Conservation (phyloP, 352 stramenopile genomes). For the Albugo laibachii region DNA sequence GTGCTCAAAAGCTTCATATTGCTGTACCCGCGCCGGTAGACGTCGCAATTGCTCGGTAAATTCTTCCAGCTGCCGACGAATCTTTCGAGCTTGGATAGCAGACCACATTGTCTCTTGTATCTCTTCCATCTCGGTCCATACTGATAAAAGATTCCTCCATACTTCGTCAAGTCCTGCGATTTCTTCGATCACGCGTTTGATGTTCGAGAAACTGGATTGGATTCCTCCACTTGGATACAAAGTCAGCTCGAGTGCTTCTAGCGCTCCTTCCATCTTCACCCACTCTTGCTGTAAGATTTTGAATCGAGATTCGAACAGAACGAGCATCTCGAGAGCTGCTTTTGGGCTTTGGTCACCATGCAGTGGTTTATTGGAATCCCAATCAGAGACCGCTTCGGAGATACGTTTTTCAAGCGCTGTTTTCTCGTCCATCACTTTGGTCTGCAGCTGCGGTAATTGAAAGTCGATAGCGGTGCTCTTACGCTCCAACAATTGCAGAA, state of each 20-base stretch:
- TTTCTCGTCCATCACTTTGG: slow-evolving; percentile 94
- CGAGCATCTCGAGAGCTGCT: slow-evolving; percentile 50
- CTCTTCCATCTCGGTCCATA: slow-evolving; percentile 74
- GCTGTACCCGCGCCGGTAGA: slow-evolving; percentile 90
- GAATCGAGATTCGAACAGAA: slow-evolving; percentile 70
- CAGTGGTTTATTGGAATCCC: slow-evolving; percentile 62
- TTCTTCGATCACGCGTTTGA: slow-evolving; percentile 69
- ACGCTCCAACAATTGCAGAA: slow-evolving; percentile 76
- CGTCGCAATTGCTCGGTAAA: slow-evolving; percentile 92
- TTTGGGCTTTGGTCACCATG: slow-evolving; percentile 53
- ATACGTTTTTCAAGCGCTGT: slow-evolving; percentile 74
- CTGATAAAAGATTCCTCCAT: slow-evolving; percentile 88
- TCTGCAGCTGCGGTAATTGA: slow-evolving; percentile 92
- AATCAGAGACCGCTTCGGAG: slow-evolving; percentile 44
- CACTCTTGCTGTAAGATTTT: slow-evolving; percentile 80
- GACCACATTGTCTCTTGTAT: slow-evolving; percentile 91
- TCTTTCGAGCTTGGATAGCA: slow-evolving; percentile 85
- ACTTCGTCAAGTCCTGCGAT: slow-evolving; percentile 94
- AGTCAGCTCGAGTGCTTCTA: slow-evolving; percentile 89
- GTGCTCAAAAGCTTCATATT: slow-evolving; percentile 96
- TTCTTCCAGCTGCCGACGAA: slow-evolving; percentile 92
- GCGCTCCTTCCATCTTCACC: slow-evolving; percentile 87
- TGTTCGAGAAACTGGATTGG: slow-evolving; percentile 23
- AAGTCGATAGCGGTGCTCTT: slow-evolving; percentile 90
- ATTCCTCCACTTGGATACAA: slow-evolving; percentile 25